phyloP scores from a whole-genome alignment of 176 grass and related monocot genomes.

The Secale cereale region DNA sequence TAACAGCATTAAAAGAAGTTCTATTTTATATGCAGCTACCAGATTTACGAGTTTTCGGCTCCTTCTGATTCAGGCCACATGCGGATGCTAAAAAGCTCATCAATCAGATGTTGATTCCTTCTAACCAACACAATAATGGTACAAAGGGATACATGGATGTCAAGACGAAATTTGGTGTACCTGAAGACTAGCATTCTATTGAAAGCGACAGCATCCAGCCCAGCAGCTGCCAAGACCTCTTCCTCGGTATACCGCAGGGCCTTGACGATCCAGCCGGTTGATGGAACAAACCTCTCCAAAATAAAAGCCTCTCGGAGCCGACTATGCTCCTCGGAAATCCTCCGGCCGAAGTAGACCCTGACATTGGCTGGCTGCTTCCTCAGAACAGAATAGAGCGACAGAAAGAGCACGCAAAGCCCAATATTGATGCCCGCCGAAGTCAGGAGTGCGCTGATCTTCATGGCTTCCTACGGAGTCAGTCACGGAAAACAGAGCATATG shows the following conservation, averaged over 20 bases:
- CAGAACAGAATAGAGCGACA: conserved; percentile 84
- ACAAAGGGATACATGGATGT: not conserved
- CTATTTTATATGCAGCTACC: not conserved
- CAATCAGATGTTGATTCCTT: not conserved
- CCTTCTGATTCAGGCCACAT: not conserved
- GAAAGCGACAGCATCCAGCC: conserved; percentile 88
- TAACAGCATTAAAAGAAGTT: not conserved
- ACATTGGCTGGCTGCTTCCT: conserved; percentile 82
- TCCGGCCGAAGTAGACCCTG: conserved; percentile 83
- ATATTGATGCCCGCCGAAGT: conserved; percentile 96
- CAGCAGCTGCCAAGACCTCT: conserved; percentile 65
- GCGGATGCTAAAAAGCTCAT: not conserved
- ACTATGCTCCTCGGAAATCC: conserved; percentile 60
- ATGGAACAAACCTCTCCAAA: conserved; percentile 82
- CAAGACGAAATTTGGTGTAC: conserved; percentile 30
- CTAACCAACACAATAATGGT: not conserved
- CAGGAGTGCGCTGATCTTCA: conserved; percentile 77
- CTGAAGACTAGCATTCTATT: conserved; percentile 83
- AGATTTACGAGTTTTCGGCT: not conserved
- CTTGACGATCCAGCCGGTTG: conserved; percentile 77
- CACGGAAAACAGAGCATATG: not conserved
- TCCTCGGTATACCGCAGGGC: conserved; percentile 76
- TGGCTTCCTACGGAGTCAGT: not conserved
- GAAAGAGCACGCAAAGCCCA: conserved; percentile 59
- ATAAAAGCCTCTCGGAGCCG: conserved; percentile 53